Percentiles rank a stretch among this genome's conserved stretches.
Conservation (phyloP, 129 eudicot species). For the Centaurea solstitialis region DNA sequence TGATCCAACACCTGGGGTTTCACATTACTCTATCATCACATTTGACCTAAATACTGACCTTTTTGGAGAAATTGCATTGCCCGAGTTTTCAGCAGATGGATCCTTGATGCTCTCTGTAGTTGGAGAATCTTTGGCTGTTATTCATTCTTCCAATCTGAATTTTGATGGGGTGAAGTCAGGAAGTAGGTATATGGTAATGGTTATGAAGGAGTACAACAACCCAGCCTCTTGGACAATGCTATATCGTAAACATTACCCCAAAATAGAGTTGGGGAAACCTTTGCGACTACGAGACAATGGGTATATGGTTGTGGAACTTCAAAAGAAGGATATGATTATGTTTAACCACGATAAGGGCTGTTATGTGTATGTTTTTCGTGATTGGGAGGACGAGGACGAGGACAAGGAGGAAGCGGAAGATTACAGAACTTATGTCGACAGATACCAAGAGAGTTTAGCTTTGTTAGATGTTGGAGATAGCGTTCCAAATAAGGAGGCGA, state of each 20-base stretch:
- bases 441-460: not conserved
- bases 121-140: not conserved
- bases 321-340: not conserved
- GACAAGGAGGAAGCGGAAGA: no score
- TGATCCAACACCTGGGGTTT: not conserved
- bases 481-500: no score
- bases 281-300: no score
- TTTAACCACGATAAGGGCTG: not conserved
- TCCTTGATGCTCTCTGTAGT: not conserved
- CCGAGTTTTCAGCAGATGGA: not conserved
- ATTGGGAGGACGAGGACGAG: no score
- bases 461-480: slow-evolving; percentile 3
- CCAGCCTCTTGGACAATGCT: not conserved
- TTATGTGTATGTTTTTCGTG: not conserved
- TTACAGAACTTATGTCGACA: not conserved
- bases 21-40: not conserved
- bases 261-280: no score
- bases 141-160: not conserved
- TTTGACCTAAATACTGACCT: not conserved
- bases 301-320: not conserved
- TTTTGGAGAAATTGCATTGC: not conserved
- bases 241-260: not conserved
- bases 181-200: not conserved
- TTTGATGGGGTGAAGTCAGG: no score
- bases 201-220: not conserved